These are phyloP conservation scores for Boletus vinaceobasis DNA, from an alignment of 768 basidiomycete genomes.

Conservation along the genomic window DNA sequence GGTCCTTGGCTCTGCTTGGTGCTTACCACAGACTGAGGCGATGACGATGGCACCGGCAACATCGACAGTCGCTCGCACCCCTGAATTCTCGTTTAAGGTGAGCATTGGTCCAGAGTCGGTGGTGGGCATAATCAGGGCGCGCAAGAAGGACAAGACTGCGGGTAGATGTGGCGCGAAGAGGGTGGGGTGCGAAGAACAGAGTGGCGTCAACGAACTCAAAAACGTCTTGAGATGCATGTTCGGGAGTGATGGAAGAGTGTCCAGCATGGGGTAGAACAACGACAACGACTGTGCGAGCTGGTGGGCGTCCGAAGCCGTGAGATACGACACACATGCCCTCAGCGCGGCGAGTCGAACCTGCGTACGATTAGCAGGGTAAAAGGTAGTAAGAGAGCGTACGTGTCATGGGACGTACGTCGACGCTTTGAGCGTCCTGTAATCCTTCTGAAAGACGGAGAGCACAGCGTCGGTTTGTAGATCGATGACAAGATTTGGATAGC, in stretches of 20 bases:
- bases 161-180: conserved; percentile 74
- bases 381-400: neutral
- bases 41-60: too few relatives aligned
- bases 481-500: conserved; percentile 72
- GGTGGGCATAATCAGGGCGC: conserved; percentile 65
- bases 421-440: conserved; percentile 59
- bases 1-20: too few relatives aligned
- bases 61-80: too few relatives aligned
- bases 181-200: conserved; percentile 61
- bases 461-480: conserved; percentile 73
- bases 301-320: conserved; percentile 55
- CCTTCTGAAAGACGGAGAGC: conserved; percentile 60
- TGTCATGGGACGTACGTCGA: conserved; percentile 48
- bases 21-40: too few relatives aligned
- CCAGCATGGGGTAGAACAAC: conserved; percentile 69
- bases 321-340: conserved; percentile 64
- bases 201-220: conserved; percentile 64
- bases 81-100: too few relatives aligned
- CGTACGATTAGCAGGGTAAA: neutral
- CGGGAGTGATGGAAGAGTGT: conserved; percentile 62
- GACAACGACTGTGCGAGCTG: conserved; percentile 61
- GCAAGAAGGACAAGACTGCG: conserved; percentile 66
- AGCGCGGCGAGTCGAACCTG: conserved; percentile 76
- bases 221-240: conserved; percentile 58
- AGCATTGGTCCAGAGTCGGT: conserved; percentile 51